These are phyloP conservation scores for Sugiyamaella valdiviana DNA, from an alignment of 805 yeast species.

Conservation along the genomic window DNA sequence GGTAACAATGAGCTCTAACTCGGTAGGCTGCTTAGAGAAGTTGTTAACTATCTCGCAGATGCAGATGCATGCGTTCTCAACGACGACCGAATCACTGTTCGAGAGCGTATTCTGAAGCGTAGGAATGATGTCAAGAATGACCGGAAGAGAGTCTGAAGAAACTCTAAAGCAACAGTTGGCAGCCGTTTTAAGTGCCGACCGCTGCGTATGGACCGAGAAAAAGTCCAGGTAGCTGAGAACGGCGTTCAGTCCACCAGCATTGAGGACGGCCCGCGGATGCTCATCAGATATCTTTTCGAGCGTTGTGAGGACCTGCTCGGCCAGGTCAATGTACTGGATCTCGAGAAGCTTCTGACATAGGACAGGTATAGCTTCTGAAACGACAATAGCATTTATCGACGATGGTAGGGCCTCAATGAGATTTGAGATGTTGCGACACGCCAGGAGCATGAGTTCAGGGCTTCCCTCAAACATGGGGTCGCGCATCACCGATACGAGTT, in stretches of 20 bases:
- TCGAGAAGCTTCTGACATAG: conserved; percentile 63
- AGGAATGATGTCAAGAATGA: conserved; percentile 53
- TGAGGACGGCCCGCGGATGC: conserved; percentile 34
- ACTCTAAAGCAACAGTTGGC: conserved; percentile 19
- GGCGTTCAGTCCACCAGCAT: conserved; percentile 55
- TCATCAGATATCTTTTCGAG: conserved; percentile 32
- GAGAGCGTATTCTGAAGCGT: conserved; percentile 46
- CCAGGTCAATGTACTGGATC: conserved; percentile 79
- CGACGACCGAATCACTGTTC: conserved; percentile 52
- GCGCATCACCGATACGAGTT: conserved; percentile 51
- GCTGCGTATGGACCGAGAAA: conserved; percentile 81
- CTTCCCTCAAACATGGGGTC: conserved; percentile 55
- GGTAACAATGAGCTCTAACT: conserved; percentile 40
- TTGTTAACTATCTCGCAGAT: conserved; percentile 52
- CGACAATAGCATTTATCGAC: conserved; percentile 54
- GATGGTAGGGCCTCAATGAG: conserved; percentile 68
- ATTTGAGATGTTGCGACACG: conserved; percentile 79
- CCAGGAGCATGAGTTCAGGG: conserved; percentile 72
- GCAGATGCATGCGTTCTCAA: conserved; percentile 61
- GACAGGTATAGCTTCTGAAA: conserved; percentile 58
- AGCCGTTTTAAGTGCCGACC: conserved; percentile 57
- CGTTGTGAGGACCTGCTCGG: conserved; percentile 77
- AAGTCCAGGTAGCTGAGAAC: conserved; percentile 76
- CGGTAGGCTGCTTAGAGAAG: conserved; percentile 39
- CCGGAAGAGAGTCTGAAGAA: conserved; percentile 17